phyloP scores from a whole-genome alignment of 305 asterid genomes.

The Euphrasia arctica region DNA sequence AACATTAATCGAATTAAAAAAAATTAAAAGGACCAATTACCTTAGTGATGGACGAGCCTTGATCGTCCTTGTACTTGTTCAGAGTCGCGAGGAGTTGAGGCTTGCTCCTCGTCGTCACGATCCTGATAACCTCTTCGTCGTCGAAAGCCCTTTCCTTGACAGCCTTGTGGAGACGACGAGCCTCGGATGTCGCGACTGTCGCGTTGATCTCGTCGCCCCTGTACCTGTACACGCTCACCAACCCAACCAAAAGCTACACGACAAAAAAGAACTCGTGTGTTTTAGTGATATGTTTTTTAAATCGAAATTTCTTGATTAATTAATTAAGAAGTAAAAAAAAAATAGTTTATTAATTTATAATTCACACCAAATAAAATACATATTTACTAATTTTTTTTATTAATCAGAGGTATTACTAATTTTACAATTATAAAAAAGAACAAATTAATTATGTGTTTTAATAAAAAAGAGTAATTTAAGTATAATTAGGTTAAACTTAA shows the following conservation, averaged over 20 bases:
- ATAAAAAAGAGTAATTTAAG: too few relatives aligned
- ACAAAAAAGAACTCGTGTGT: too few relatives aligned
- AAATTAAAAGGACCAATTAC: constrained; percentile 24
- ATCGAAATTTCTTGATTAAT: too few relatives aligned
- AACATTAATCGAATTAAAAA: background rate
- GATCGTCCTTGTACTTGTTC: constrained; percentile 59
- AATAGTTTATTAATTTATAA: too few relatives aligned
- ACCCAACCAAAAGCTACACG: constrained; percentile 43
- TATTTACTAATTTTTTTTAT: too few relatives aligned
- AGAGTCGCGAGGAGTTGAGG: constrained; percentile 66
- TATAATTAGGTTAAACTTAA: too few relatives aligned
- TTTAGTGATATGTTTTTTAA: too few relatives aligned
- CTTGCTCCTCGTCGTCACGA: constrained; percentile 68
- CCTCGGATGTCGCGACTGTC: constrained; percentile 52
- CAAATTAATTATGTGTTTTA: too few relatives aligned
- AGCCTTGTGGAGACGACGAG: constrained; percentile 40
- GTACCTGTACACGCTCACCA: constrained; percentile 63
- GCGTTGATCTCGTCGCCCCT: constrained; percentile 50
- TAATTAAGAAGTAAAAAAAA: too few relatives aligned
- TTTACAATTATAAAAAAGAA: too few relatives aligned
- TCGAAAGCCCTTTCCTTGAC: constrained; percentile 40
- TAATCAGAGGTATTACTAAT: too few relatives aligned
- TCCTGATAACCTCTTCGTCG: constrained; percentile 59
- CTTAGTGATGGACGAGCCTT: constrained; percentile 68
- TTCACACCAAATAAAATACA: too few relatives aligned